Base-by-base conservation (phyloP, 1,139 yeast genomes). In the Protomyces arabidopsidicola region DNA sequence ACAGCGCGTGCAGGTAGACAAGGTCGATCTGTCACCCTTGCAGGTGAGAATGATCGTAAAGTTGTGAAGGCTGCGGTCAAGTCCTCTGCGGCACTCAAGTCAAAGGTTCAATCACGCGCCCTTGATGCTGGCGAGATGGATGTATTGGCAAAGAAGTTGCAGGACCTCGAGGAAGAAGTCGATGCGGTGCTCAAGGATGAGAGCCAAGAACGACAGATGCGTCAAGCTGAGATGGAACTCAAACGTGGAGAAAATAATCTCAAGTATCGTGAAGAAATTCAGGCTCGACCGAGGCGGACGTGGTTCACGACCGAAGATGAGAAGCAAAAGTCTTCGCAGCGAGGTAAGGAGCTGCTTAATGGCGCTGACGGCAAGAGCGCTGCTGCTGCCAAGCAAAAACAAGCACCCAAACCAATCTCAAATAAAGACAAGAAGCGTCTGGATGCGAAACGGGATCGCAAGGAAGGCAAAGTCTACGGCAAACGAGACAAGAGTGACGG, bases 1-100 rank as follows among this genome's bases (percentile, higher is more conserved):
- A 93, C 98, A 64, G 99, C 98, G 10, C 89, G 99, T 83, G 99
- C 97, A 62, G 98, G 98, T 45, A 84, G 98, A 75, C 90, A 88
- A 64, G 99, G 99, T 81, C 82, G 83, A 65, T 87, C 97, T 55
- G 87, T 93, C 55, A 86, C 98, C 2, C 85, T 93, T 74, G 98
- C 95, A 9, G 98, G 98, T 20, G 98, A 93, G 74, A 80, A 89
- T 1, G 98, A 93, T 70, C 84, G 98, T 77, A 78, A 82, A 53
- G 90, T 95, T 70, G 98, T 93, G 16, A 90, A 88, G 74, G 89
- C 85, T 34, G 96, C 96, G 1, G 85, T 93, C 69, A 87, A 85
- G 72, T 81, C 84, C 65, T 83, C 82, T 2, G 83, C 81, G 60
- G 77, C 70, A 16, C 70, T 76, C 50, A 77, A 75, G 50, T 75